Evolutionary conservation across 495 filamentous ascomycete genomes (phyloP).

Genomic region (Talaromyces proteolyticus): DNA sequence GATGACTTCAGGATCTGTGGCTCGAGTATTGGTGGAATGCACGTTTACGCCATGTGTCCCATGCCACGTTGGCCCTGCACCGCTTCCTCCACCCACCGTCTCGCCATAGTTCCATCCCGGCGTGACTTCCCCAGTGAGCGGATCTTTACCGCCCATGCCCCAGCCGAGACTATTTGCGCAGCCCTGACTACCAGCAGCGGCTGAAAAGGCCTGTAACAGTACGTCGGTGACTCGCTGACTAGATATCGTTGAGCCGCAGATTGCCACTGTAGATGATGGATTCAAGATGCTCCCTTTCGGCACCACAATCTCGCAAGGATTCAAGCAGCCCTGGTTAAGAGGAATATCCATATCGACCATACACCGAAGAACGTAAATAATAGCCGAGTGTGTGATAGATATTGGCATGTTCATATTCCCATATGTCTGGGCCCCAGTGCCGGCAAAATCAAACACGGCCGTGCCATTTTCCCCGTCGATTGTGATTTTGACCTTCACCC

Average conservation of each 20-base stretch:
- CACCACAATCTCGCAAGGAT: slow-evolving; percentile 75
- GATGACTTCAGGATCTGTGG: slow-evolving; percentile 92
- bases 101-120: slow-evolving; percentile 96
- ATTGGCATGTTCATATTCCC: slow-evolving; percentile 90
- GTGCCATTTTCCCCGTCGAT: slow-evolving; percentile 74
- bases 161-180: slow-evolving; percentile 82
- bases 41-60: slow-evolving; percentile 87
- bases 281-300: slow-evolving; percentile 72
- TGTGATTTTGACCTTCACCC: slow-evolving; percentile 66
- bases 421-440: slow-evolving; percentile 87
- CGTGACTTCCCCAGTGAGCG: slow-evolving; percentile 75
- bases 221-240: slow-evolving; percentile 90
- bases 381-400: slow-evolving; percentile 85
- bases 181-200: slow-evolving; percentile 87
- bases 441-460: slow-evolving; percentile 71
- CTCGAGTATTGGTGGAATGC: slow-evolving; percentile 98
- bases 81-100: slow-evolving; percentile 89
- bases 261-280: slow-evolving; percentile 51
- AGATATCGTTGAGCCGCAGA: slow-evolving; percentile 56
- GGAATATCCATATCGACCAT: slow-evolving; percentile 89
- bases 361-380: slow-evolving; percentile 89
- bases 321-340: slow-evolving; percentile 89
- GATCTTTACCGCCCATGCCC: slow-evolving; percentile 39
- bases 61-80: slow-evolving; percentile 82
- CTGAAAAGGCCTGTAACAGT: slow-evolving; percentile 82